A percentile compares a stretch with the other conserved stretches of the same genome.
Evolutionary conservation across 2,329 filamentous ascomycete species (phyloP).

Genomic region (Didymella exigua): DNA sequence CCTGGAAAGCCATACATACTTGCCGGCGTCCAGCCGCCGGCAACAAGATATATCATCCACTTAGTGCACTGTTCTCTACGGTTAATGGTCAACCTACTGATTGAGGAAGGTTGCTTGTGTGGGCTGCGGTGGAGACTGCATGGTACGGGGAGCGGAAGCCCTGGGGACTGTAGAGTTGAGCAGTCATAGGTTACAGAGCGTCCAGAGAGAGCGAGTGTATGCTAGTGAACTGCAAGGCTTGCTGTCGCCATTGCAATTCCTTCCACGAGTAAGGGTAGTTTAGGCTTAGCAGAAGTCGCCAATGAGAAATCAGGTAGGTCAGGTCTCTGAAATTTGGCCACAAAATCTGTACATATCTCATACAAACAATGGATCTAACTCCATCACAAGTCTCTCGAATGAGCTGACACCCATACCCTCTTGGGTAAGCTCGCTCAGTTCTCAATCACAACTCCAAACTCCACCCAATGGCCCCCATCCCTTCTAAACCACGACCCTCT

Average conservation of each 20-base stretch:
- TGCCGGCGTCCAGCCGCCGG: not conserved
- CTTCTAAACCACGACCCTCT: conserved; percentile 31
- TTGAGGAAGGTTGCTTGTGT: not conserved
- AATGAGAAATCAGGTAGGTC: not conserved
- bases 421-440: not conserved
- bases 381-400: not conserved
- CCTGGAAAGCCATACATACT: not conserved
- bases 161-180: not conserved
- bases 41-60: not conserved
- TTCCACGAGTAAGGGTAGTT: too few species aligned
- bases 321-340: not conserved
- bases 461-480: not conserved
- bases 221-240: too few species aligned
- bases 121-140: not conserved
- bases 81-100: not conserved
- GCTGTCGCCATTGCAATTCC: too few species aligned
- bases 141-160: not conserved
- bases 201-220: too few species aligned
- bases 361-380: not conserved
- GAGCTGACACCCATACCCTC: not conserved
- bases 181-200: too few species aligned
- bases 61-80: not conserved
- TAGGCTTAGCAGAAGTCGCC: too few species aligned
- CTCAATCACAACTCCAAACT: conserved; percentile 2
- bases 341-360: not conserved